A percentile compares a stretch with the other conserved stretches of the same genome.
phyloP scores from a whole-genome alignment of 208 protist species.

The Tritrichomonas musculus region DNA sequence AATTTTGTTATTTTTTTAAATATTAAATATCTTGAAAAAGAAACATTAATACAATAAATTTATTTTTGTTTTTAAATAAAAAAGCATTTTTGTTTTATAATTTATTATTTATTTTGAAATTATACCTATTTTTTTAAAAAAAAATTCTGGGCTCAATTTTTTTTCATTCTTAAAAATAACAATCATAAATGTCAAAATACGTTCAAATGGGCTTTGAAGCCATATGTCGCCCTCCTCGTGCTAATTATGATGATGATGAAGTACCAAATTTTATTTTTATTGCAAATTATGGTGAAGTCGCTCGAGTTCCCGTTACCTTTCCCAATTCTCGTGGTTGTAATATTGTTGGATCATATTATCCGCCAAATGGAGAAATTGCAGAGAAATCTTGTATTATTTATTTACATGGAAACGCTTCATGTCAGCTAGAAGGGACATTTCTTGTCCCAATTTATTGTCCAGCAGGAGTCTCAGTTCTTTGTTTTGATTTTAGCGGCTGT shows the following conservation, averaged over 20 bases:
- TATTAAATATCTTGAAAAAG: too few relatives aligned
- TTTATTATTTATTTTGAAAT: too few relatives aligned
- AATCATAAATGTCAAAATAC: not conserved
- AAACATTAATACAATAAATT: too few relatives aligned
- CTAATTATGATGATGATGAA: not conserved
- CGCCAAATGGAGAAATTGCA: not conserved
- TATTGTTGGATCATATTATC: not conserved
- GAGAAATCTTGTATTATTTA: not conserved
- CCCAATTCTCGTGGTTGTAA: not conserved
- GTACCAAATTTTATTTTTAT: not conserved
- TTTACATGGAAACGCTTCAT: slow-evolving; percentile 9
- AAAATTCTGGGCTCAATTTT: too few relatives aligned
- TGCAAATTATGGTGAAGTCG: not conserved
- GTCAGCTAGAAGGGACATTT: slow-evolving; percentile 2
- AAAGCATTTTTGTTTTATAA: too few relatives aligned
- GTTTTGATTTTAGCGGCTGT: not conserved
- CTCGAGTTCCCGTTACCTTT: not conserved
- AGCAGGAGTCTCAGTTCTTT: not conserved
- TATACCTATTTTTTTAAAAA: too few relatives aligned
- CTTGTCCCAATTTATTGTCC: not conserved
- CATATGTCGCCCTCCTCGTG: not conserved
- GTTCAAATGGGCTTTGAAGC: not conserved
- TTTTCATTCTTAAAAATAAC: too few relatives aligned
- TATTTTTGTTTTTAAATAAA: too few relatives aligned
- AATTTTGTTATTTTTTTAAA: too few relatives aligned